These are phyloP conservation scores for Paecilomyces variotii DNA, from an alignment of 2,329 filamentous ascomycete species.

Conservation along the genomic window DNA sequence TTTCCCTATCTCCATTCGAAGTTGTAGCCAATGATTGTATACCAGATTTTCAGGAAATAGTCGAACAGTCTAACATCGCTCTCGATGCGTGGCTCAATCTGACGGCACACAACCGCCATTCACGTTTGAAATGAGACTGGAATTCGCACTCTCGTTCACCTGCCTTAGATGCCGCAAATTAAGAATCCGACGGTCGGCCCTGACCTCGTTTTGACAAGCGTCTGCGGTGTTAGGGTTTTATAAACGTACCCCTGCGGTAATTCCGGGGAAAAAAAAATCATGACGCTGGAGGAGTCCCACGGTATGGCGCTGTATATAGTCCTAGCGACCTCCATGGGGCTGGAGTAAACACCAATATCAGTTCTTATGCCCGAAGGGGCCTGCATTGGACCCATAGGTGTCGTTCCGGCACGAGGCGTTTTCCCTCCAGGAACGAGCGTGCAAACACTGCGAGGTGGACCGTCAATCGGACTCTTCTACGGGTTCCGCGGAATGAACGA, in stretches of 20 bases:
- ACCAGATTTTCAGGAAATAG: constrained; percentile 1
- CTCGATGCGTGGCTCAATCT: constrained; percentile 8
- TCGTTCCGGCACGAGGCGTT: constrained; percentile 15
- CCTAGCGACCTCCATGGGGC: background rate
- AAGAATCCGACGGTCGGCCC: constrained; percentile 17
- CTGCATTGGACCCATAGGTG: constrained; percentile 16
- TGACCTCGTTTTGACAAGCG: constrained; percentile 16
- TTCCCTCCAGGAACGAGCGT: constrained; percentile 9
- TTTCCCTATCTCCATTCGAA: constrained; percentile 13
- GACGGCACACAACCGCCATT: constrained; percentile 21
- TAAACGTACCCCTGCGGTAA: constrained; percentile 9
- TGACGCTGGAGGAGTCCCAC: constrained; percentile 22
- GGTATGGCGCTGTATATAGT: constrained; percentile 4
- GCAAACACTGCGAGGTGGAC: constrained; percentile 15
- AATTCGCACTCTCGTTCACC: constrained; percentile 23
- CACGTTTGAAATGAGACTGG: constrained; percentile 23
- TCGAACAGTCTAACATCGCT: constrained; percentile 1
- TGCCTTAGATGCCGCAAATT: constrained; percentile 26
- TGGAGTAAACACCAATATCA: background rate
- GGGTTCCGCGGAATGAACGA: constrained; percentile 14
- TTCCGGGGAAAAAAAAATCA: constrained; percentile 18
- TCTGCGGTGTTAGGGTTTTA: constrained; percentile 22
- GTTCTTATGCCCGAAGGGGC: constrained; percentile 15
- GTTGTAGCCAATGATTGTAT: constrained; percentile 15
- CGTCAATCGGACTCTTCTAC: constrained; percentile 14